Evolutionary conservation across 139 green algal genomes (phyloP), one percentile per base, ranked within the genome.

Genomic region (Axilococcus clingmanii): DNA sequence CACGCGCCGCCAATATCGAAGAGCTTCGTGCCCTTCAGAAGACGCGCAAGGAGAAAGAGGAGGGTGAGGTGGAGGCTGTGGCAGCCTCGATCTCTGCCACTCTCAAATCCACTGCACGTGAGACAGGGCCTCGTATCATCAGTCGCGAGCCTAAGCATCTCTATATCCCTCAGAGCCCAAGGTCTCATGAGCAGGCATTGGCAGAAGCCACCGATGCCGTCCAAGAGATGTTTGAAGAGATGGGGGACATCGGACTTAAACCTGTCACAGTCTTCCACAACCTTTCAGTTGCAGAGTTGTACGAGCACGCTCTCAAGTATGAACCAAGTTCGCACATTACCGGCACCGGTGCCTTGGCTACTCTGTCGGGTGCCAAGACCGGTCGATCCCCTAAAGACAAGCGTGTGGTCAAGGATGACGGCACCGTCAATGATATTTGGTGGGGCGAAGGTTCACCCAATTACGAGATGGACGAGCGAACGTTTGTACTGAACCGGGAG

Each of bases 301-400:
- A 83, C 36, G 74, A 83, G 59, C 65, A 77, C 32, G 23, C 28
- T 14, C 29, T 57, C 15, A 55, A 68, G 53, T 76, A 78, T 47
- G 83, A 93, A 63, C 63, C 65, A 9, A 78, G 79, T 41, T 91
- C 79, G 2, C 66, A 77, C 52, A 69, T 94, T 9, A 59, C 70
- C 5, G 69, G 61, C 19, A 68, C 31, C 11, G 87, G 87, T 15
- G 87, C 88, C 0, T 54, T 96, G 19, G 72, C 79, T 6, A 83
- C 82, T 7, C 65, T 82, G 32, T 89, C 79, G 30, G 85, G 86
- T 23, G 79, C 76, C 23, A 94, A 92, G 73, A 94, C 86, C 40
- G 88, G 88, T 5, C 82, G 88, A 25, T 87, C 68, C 32, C 88
- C 88, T 40, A 79, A 80, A 31, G 88, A 96, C 83, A 97, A 95